Evolutionary conservation across 345 rosid species (phyloP), one percentile per base, ranked within the genome.

Genomic region (Brassica incana): DNA sequence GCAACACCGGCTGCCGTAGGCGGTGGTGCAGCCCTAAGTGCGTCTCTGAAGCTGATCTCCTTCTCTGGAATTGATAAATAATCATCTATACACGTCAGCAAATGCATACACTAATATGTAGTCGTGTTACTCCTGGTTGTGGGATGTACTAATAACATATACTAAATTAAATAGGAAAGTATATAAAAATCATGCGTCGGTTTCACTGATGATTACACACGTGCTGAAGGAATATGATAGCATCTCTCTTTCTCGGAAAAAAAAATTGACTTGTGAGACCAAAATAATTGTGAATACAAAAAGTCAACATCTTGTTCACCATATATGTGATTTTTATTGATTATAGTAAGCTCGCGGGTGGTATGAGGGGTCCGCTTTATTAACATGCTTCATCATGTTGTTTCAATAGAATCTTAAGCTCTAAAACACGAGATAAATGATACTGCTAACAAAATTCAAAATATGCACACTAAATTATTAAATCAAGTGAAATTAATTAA

Each of bases 11-110:
- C 64, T 23, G 27, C 68, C 3, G 68, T 58, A 64, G 72, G 5
- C 16, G 63, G 69, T 56, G 68, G 80, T 4, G 73, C 73, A 32
- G 40, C 58, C 16, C 76, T 80, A 23, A 76, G 80, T 35, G 77
- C 89, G 75, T 90, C 90, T 58, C 85, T 91, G 76, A 91, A 95
- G 85, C 99, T 92, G 9, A 92, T 87, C 74, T 89, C 99, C 68
- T 87, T 93, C 77, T 91, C 91, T 78, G 92, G 94, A 78, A 87
- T 64, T 72, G 76, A 85, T 29, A 82, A 84, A 74, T 85, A 90
- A 10, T 69, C 73, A 61, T 76, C 80, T 67, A 4, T 75, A 79
- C 54, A 79, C 48, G 87, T 80, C 45, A 76, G 48, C 61, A 23
- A 33, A 79, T 65, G 14, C 71, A 63, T 3, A 36, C 38, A 15